Conservation (phyloP, 2,329 filamentous ascomycete species). For the Cladophialophora psammophila region DNA sequence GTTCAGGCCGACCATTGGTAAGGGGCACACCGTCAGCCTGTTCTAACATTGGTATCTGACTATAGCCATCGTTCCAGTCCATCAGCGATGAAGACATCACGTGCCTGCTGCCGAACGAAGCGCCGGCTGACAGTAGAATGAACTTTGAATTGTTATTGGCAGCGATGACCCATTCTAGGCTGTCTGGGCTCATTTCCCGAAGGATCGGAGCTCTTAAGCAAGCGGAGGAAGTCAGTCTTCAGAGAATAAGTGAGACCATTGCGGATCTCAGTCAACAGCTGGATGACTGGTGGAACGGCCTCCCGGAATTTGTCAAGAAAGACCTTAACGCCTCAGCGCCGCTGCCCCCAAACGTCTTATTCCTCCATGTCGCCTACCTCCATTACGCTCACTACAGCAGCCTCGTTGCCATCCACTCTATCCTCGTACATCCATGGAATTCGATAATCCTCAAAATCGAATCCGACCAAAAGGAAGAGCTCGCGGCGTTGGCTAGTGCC, state of each 20-base stretch:
- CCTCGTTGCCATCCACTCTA: background rate
- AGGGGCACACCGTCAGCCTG: background rate
- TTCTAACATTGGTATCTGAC: background rate
- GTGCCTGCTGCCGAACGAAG: background rate
- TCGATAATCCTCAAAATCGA: background rate
- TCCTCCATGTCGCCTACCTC: background rate
- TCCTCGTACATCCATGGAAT: background rate
- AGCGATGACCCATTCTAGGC: background rate
- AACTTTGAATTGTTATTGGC: background rate
- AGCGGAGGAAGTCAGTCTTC: background rate
- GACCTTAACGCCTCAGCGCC: background rate
- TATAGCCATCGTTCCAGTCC: background rate
- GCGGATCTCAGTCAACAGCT: background rate
- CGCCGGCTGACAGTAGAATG: background rate
- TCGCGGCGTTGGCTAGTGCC: background rate
- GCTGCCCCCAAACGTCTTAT: too few relatives aligned
- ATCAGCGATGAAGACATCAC: slow-evolving; percentile 1
- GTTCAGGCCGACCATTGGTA: background rate
- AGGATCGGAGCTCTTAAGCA: background rate
- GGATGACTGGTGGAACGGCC: background rate
- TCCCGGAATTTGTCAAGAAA: background rate
- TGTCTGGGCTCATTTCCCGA: background rate
- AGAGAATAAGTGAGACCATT: background rate
- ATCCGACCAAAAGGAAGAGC: background rate
- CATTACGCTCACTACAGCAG: background rate